Base-by-base conservation (phyloP, 805 yeast genomes). In the Saccharomycopsis schoenii region DNA sequence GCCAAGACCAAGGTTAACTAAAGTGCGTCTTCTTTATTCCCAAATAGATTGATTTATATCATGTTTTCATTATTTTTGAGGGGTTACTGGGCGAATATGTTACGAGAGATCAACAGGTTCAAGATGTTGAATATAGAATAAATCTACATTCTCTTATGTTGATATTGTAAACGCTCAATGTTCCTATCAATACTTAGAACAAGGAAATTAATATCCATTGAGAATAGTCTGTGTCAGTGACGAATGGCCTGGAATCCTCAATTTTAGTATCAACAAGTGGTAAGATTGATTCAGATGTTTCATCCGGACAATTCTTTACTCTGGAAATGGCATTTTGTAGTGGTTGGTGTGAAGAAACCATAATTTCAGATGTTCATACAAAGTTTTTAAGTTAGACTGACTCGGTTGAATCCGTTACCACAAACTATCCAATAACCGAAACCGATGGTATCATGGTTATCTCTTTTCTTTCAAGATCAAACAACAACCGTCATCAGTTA, bases 161-260 rank as follows among this genome's bases (percentile, higher is more conserved):
- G n/a, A n/a, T n/a, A n/a, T n/a, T n/a, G n/a, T n/a, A n/a, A n/a
- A n/a, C n/a, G n/a, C n/a, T n/a, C n/a, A n/a, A n/a, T n/a, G n/a
- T n/a, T n/a, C n/a, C n/a, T n/a, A n/a, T n/a, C n/a, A n/a, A n/a
- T n/a, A n/a, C n/a, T n/a, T n/a, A n/a, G n/a, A 47, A 15, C 21
- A 47, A 47, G 34, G 34, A 21, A 9, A 47, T 14, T 47, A 47
- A 21, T 47, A 21, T 21, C 52, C 52, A 21, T 11, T 47, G 5
- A 47, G 6, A 19, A 12, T 47, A 12, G 4, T 47, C 2, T 47
- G 21, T 24, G n/a, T 17, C 34, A 71, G 72, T 57, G 61, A 63
- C 43, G 60, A 59, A 21, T 12, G 34, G 4, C 2, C 62, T 15
- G 56, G 67, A 24, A 60, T 59, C 11, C 61, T 68, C 19, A 51